phyloP scores from a whole-genome alignment of 2,329 filamentous ascomycete species.

The Purpureocillium lavendulum region DNA sequence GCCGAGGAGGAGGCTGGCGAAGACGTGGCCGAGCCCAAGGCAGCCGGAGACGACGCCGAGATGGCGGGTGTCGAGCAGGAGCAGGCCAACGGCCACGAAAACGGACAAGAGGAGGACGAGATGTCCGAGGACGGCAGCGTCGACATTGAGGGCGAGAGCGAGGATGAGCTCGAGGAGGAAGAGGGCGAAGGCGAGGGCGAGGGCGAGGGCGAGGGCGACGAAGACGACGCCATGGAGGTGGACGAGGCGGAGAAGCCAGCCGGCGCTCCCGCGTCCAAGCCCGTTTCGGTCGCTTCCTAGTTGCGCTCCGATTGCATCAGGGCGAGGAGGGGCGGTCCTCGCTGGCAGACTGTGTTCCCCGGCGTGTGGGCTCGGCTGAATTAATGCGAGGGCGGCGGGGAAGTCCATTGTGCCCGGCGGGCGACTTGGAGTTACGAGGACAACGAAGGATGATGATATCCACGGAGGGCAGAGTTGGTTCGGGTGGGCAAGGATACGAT shows the following conservation, averaged over 20 bases:
- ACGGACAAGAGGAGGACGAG: slow-evolving; percentile 54
- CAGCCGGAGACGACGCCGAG: slow-evolving; percentile 57
- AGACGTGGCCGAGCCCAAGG: slow-evolving; percentile 43
- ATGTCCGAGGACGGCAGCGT: slow-evolving; percentile 68
- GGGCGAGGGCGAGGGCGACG: slow-evolving; percentile 25
- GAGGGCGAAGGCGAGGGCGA: slow-evolving; percentile 27
- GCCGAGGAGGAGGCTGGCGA: slow-evolving; percentile 62
- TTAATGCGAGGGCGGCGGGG: no score
- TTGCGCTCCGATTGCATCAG: neutral
- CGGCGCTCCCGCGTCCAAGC: slow-evolving; percentile 17
- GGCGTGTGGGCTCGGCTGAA: neutral
- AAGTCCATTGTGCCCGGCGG: no score
- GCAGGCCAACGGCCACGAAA: slow-evolving; percentile 22
- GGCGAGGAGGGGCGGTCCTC: neutral
- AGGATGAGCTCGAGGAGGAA: slow-evolving; percentile 63
- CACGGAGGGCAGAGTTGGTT: neutral
- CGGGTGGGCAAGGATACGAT: neutral
- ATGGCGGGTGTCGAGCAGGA: slow-evolving; percentile 63
- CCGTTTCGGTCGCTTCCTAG: slow-evolving; percentile 25
- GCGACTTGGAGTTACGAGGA: slow-evolving; percentile 1
- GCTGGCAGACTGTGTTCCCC: neutral
- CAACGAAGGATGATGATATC: slow-evolving; percentile 1
- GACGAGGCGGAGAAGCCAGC: slow-evolving; percentile 30
- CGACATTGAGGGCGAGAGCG: slow-evolving; percentile 70
- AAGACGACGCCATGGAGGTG: slow-evolving; percentile 42